Evolutionary conservation across 2,329 filamentous ascomycete species (phyloP), one percentile per base, ranked within the genome.

Genomic region (Alternaria hordeiaustralica): DNA sequence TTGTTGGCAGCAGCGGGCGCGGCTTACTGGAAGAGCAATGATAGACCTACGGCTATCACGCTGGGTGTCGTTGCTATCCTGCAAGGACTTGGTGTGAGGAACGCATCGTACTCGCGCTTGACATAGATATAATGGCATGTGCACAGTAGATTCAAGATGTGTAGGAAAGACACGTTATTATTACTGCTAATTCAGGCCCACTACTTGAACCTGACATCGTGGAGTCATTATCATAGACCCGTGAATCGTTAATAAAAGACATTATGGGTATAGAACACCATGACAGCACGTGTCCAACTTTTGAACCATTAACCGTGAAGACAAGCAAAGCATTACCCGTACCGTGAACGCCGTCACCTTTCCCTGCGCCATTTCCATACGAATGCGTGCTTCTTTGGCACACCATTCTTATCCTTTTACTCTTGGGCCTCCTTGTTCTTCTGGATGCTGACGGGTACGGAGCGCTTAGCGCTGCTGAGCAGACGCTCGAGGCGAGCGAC

Each of bases 1-100:
- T 49, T 78, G 15, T 51, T 76, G 21, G 63, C 72, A 6, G 74
- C 73, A 11, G 73, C 74, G 4, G 72, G 75, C 3, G 68, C 62
- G 4, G 69, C 60, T 12, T 74, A 74, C 36, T 67, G 65, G 53
- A 71, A 63, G 45, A 67, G 68, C 6, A 74, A 74, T 2, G 75
- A 78, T 30, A 75, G 67, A 49, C 66, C 70, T 7, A 75, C 73
- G 12, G 74, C 65, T 8, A 51, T 64, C 2, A 70, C 69, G 3
- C 49, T 78, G 47, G 63, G 63, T 5, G 43, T 68, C 13, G 73
- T 72, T 20, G 74, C 68, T n/a, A 53, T 73, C 26, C 20, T 78
- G 55, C 75, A 78, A 55, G 71, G 67, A 4, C 33, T 75, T 12
- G 73, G 71, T 8, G 71, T 70, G 13, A 71, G 61, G 57, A 62